These are phyloP conservation scores for Blastobotrys capitulatus DNA, from an alignment of 1,139 yeast genomes.

Conservation along the genomic window DNA sequence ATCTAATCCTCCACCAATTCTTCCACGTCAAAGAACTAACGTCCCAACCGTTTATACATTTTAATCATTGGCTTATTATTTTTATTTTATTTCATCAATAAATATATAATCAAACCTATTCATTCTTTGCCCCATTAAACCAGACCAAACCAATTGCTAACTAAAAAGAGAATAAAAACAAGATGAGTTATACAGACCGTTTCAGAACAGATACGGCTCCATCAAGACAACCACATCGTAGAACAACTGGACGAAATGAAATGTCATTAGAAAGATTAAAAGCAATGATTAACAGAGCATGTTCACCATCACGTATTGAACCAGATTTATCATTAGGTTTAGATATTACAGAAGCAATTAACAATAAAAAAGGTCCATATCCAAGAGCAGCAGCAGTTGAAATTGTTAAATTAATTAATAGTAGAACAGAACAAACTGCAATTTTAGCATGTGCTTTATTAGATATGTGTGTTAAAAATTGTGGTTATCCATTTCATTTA, in stretches of 20 bases:
- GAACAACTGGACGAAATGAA: slow-evolving; percentile 9
- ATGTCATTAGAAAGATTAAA: slow-evolving; percentile 22
- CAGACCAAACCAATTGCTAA: too few species aligned
- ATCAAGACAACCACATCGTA: neutral
- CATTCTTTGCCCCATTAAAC: too few species aligned
- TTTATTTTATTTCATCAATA: too few species aligned
- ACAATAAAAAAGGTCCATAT: slow-evolving; percentile 83
- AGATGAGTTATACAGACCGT: slow-evolving; percentile 33
- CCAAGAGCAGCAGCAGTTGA: slow-evolving; percentile 93
- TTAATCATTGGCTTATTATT: too few species aligned
- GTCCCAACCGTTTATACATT: too few species aligned
- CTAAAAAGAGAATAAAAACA: neutral
- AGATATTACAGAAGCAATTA: slow-evolving; percentile 90
- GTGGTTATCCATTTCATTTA: slow-evolving; percentile 95
- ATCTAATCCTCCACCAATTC: too few species aligned
- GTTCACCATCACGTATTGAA: slow-evolving; percentile 76
- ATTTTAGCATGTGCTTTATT: slow-evolving; percentile 53
- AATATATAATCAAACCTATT: too few species aligned
- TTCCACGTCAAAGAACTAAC: too few species aligned
- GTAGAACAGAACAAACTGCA: slow-evolving; percentile 75
- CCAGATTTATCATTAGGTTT: slow-evolving; percentile 85
- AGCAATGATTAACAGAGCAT: slow-evolving; percentile 60
- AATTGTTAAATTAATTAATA: slow-evolving; percentile 79
- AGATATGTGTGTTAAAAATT: slow-evolving; percentile 90
- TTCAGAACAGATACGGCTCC: slow-evolving; percentile 31